phyloP scores from a whole-genome alignment of 352 stramenopile genomes.

The Phytophthora boehmeriae region DNA sequence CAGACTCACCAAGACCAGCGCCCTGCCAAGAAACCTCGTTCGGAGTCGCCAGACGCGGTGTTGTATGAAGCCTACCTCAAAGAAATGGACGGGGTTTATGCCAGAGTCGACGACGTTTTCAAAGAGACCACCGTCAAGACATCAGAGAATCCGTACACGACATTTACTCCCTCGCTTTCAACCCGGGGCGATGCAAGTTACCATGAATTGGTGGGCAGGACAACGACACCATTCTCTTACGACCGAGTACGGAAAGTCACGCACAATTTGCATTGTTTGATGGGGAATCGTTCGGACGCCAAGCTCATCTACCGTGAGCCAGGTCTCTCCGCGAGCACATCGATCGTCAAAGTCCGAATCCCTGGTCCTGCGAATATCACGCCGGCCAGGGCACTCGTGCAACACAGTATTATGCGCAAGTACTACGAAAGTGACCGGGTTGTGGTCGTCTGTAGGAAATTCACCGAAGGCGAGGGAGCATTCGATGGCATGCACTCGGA shows the following conservation, averaged over 20 bases:
- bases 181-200: slow-evolving; percentile 6
- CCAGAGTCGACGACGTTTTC: slow-evolving; percentile 23
- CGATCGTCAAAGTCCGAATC: slow-evolving; percentile 28
- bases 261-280: slow-evolving; percentile 1
- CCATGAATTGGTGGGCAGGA: slow-evolving; percentile 25
- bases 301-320: slow-evolving; percentile 14
- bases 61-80: slow-evolving; percentile 30
- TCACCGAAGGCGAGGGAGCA: slow-evolving; percentile 39
- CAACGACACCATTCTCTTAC: slow-evolving; percentile 23
- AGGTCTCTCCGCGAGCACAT: slow-evolving; percentile 26
- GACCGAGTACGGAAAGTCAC: slow-evolving; percentile 10
- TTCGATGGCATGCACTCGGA: slow-evolving; percentile 57
- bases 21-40: slow-evolving; percentile 12
- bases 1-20: neutral
- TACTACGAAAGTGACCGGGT: slow-evolving; percentile 52
- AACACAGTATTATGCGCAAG: slow-evolving; percentile 35
- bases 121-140: neutral
- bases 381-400: slow-evolving; percentile 9
- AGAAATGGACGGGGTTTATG: slow-evolving; percentile 35
- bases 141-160: neutral
- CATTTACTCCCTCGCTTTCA: slow-evolving; percentile 3
- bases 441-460: slow-evolving; percentile 57
- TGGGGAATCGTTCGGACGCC: slow-evolving; percentile 17
- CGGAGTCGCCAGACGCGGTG: slow-evolving; percentile 17
- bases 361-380: slow-evolving; percentile 6